Percentiles rank a stretch among this genome's conserved stretches.
Conservation (phyloP, 176 grass and related monocot genomes). For the Stipa capillata region DNA sequence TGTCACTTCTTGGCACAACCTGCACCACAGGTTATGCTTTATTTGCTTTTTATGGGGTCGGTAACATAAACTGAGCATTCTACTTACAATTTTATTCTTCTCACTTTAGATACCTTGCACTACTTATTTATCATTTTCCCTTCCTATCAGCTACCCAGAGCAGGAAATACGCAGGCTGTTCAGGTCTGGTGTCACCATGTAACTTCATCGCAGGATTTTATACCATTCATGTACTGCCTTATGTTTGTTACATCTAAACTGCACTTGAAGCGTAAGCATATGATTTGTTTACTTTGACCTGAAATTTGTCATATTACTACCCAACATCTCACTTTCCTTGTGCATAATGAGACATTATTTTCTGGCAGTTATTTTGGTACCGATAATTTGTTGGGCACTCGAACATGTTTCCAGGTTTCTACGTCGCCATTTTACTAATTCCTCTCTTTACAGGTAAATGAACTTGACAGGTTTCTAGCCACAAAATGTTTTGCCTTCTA, state of each 20-base stretch:
- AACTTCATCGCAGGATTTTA: conserved; percentile 81
- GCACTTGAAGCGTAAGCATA: conserved; percentile 83
- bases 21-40: conserved; percentile 70
- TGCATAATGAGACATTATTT: conserved; percentile 18
- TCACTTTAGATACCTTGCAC: neutral
- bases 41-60: conserved; percentile 65
- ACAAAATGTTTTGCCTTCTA: neutral
- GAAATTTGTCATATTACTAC: conserved; percentile 10
- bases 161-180: conserved; percentile 52
- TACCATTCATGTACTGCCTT: conserved; percentile 88
- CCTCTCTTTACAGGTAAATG: conserved; percentile 84
- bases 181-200: conserved; percentile 65
- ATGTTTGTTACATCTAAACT: conserved; percentile 76
- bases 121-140: conserved; percentile 11
- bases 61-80: conserved; percentile 23
- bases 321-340: neutral
- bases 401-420: conserved; percentile 81
- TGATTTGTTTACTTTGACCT: conserved; percentile 14
- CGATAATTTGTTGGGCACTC: conserved; percentile 83
- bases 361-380: conserved; percentile 83
- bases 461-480: neutral
- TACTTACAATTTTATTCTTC: neutral
- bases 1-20: conserved; percentile 85
- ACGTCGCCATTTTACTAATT: conserved; percentile 56
- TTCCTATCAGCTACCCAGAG: conserved; percentile 67